Base-by-base conservation (phyloP, 495 filamentous ascomycete genomes). In the Podospora anserina region DNA sequence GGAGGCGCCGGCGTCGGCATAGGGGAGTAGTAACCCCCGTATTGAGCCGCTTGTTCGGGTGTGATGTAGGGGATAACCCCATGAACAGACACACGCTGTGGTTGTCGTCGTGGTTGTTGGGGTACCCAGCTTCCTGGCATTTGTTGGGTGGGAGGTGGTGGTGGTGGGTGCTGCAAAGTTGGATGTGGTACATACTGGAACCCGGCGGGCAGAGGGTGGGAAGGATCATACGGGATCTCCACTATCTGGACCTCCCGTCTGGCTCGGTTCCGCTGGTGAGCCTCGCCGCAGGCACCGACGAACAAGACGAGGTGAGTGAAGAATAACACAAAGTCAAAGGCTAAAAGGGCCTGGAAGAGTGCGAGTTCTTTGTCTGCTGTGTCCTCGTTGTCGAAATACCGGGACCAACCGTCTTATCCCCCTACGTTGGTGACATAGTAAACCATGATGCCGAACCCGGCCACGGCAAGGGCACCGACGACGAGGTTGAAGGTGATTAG, bases 221-320 rank as follows among this genome's bases (percentile, higher is more conserved):
- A 55, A 49, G 63, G 62, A 34, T 65, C 64, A 13, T 74, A 72
- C 13, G 26, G 27, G 53, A 74, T 57, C 34, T 68, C 59, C 19
- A 70, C 61, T 5, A 49, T 61, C 32, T 61, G 65, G 7, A 49
- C 49, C n/a, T 56, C 62, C 26, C 26, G 57, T 30, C 26, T 68
- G 13, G 70, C 34, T 6, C 23, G 4, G 64, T 80, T 79, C 44
- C 74, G 65, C 59, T 69, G 72, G 62, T 77, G 66, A 16, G 78
- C 81, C 27, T 83, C 81, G 68, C 81, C 74, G 55, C 82, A 84
- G 1, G 80, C 79, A n/a, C 79, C 63, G 15, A 80, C 70, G 65
- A 84, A 83, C 5, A 84, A 75, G 53, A 78, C 63, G 69, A 84
- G 80, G 66, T 82, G 75, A 28, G 71, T 68, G 26, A 77, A 28